Percentiles rank a stretch among this genome's conserved stretches.
These are phyloP conservation scores for Fragilariopsis cylindrus DNA, from an alignment of 108 stramenopile species.

Conservation along the genomic window DNA sequence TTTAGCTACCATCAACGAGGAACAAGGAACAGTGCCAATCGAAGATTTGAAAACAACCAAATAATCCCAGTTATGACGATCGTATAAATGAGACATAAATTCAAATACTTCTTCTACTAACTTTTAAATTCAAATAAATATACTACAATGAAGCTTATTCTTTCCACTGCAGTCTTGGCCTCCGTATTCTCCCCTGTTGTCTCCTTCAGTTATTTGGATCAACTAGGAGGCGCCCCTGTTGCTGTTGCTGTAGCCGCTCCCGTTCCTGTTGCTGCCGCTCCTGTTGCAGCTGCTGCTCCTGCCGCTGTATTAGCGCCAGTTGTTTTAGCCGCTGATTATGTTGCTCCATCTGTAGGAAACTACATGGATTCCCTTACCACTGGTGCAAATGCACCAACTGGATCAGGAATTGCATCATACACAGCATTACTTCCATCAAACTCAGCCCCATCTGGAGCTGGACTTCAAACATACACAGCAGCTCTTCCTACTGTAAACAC, in stretches of 20 bases:
- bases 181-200: conserved; percentile 23
- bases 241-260: conserved; percentile 2
- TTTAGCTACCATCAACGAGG: too few species aligned
- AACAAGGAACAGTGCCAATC: too few species aligned
- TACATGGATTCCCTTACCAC: conserved; percentile 16
- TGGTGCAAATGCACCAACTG: not conserved
- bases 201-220: conserved; percentile 36
- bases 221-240: conserved; percentile 25
- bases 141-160: conserved; percentile 28
- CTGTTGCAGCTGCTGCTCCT: conserved; percentile 4
- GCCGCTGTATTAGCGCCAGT: not conserved
- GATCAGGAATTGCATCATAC: conserved; percentile 10
- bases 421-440: conserved; percentile 15
- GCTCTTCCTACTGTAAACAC: not conserved
- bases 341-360: not conserved
- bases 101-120: not conserved
- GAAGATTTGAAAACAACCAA: too few species aligned
- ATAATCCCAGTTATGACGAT: too few species aligned
- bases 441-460: conserved; percentile 2
- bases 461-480: not conserved
- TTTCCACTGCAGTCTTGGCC: conserved; percentile 25
- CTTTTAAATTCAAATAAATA: not conserved
- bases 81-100: too few species aligned
- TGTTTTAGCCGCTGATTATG: not conserved
- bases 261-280: conserved; percentile 11